Base-by-base conservation (phyloP, 2,329 filamentous ascomycete genomes). In the Ampelomyces quisqualis region DNA sequence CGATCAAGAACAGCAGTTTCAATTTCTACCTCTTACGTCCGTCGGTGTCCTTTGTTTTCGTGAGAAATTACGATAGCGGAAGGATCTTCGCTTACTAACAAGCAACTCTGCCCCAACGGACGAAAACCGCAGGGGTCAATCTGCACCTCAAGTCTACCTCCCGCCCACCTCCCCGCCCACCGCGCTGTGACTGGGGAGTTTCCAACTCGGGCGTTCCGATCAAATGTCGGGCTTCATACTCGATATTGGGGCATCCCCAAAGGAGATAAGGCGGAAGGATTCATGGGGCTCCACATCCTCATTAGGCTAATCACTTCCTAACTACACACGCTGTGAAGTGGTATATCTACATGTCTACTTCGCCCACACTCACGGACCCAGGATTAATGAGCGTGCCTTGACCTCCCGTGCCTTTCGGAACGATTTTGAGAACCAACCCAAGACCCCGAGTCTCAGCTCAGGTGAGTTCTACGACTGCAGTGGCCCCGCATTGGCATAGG, bases 291-390 rank as follows among this genome's bases (percentile, higher is more conserved):
- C 48, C 45, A 51, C 55, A 40, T 23, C 38, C 45, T 60, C 33
- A 65, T 65, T 66, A 66, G 61, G 54, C 63, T 65, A 65, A 65
- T 64, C 34, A 35, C 10, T 5, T 13, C 7, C 8, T 31, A 11
- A 18, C 15, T 24, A 33, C 15, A 24, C 14, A 23, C 24, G 34
- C 28, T 13, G 13, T 11, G 14, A 7, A 17, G 35, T 30, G 28
- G 36, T 38, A 26, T 38, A n/a, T n/a, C n/a, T n/a, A 31, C 36
- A 26, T 26, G 22, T 43, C 24, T 26, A 14, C 26, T 38, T 35
- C 35, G 27, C 35, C 15, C 26, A 21, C 14, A 24, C 11, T 19
- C n/a, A n/a, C n/a, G 7, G 20, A 38, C 20, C 13, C 17, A 15
- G 7, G 13, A 31, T 34, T 32, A 38, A 17, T 38, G 29, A 43